Evolutionary conservation across 2,329 filamentous ascomycete genomes (phyloP).

Genomic region (Aureobasidium subglaciale): DNA sequence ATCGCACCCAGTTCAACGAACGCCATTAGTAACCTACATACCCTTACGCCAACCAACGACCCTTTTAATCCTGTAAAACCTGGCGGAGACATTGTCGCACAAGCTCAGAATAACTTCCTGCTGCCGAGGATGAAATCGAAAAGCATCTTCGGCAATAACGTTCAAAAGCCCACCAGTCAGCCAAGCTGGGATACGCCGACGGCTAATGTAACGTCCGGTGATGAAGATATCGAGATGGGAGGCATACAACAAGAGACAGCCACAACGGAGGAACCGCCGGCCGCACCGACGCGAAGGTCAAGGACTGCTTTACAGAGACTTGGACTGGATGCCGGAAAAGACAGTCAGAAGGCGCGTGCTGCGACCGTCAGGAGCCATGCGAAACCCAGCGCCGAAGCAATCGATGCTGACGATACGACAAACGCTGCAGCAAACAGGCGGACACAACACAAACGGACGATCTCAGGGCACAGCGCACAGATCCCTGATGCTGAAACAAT

Average conservation of each 20-base stretch:
- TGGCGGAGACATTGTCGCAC: conserved; percentile 6
- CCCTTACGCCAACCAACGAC: conserved; percentile 34
- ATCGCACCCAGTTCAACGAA: conserved; percentile 20
- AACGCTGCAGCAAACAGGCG: conserved; percentile 17
- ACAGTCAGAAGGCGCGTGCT: conserved; percentile 32
- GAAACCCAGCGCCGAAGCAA: conserved; percentile 34
- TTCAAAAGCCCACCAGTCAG: not conserved
- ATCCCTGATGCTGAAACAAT: conserved; percentile 27
- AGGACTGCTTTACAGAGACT: conserved; percentile 26
- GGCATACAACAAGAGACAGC: conserved; percentile 20
- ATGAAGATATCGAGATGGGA: conserved; percentile 37
- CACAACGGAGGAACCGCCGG: conserved; percentile 36
- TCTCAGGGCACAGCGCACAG: conserved; percentile 68
- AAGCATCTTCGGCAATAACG: conserved; percentile 16
- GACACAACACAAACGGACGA: conserved; percentile 66
- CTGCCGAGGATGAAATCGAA: conserved; percentile 18
- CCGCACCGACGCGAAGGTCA: conserved; percentile 40
- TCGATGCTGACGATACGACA: conserved; percentile 27
- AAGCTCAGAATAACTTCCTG: conserved; percentile 13
- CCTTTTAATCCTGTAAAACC: conserved; percentile 34
- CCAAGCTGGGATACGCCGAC: conserved; percentile 40
- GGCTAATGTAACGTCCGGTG: conserved; percentile 33
- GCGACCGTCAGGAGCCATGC: conserved; percentile 34
- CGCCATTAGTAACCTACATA: conserved; percentile 20
- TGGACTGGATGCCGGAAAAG: conserved; percentile 23